phyloP scores from a whole-genome alignment of 352 stramenopile genomes.

The Phytophthora podocarpi region DNA sequence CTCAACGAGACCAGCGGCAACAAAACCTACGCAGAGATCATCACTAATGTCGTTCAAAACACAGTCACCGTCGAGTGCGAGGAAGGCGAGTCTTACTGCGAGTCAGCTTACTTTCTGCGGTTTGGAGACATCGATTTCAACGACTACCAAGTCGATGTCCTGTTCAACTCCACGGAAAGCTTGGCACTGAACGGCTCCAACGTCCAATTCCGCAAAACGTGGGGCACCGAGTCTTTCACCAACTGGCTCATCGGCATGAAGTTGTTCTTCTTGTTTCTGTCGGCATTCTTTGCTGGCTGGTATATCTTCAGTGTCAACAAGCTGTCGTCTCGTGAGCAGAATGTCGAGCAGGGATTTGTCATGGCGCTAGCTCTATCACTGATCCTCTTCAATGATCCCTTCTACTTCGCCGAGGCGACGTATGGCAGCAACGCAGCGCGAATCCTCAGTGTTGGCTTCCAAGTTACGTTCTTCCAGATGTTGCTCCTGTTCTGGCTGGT shows the following conservation, averaged over 20 bases:
- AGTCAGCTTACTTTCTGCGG: conserved; percentile 54
- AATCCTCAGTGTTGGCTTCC: conserved; percentile 57
- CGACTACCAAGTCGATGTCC: conserved; percentile 58
- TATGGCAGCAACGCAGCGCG: conserved; percentile 54
- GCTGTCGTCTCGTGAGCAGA: conserved; percentile 55
- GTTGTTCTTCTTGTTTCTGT: conserved; percentile 58
- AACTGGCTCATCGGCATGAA: conserved; percentile 66
- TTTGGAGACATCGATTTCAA: conserved; percentile 62
- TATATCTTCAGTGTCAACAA: conserved; percentile 54
- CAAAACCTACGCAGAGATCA: conserved; percentile 44
- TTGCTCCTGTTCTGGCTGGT: conserved; percentile 67
- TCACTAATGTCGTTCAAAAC: conserved; percentile 41
- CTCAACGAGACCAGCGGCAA: conserved; percentile 37
- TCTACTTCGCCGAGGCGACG: conserved; percentile 54
- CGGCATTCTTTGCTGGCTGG: conserved; percentile 37
- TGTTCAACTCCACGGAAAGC: conserved; percentile 56
- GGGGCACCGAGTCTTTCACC: conserved; percentile 53
- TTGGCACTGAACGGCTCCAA: conserved; percentile 45
- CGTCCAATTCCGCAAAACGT: conserved; percentile 61
- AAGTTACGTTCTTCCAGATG: conserved; percentile 66
- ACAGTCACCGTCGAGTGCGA: conserved; percentile 42
- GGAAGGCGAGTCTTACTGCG: conserved; percentile 39
- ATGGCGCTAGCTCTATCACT: conserved; percentile 49
- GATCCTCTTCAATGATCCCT: conserved; percentile 66
- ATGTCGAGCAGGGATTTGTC: conserved; percentile 64